These are phyloP conservation scores for Rhizopus delemar DNA, from an alignment of 371 early-diverging fungal species.

Conservation along the genomic window DNA sequence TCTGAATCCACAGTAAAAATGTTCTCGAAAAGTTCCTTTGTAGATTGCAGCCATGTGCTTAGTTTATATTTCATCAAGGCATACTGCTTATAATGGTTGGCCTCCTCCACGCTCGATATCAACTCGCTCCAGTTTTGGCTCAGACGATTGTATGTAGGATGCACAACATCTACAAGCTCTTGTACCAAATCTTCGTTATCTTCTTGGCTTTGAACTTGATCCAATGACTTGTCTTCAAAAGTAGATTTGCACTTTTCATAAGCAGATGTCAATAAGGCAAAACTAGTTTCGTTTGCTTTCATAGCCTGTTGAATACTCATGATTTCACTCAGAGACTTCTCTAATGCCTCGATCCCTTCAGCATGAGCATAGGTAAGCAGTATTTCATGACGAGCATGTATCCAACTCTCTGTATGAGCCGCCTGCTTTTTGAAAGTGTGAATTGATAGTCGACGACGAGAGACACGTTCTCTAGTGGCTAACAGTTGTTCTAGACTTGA, in stretches of 20 bases:
- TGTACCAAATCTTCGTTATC: constrained; percentile 5
- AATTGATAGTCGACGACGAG: constrained; percentile 35
- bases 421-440: constrained; percentile 37
- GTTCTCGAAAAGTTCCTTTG: background rate
- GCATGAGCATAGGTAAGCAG: constrained; percentile 4
- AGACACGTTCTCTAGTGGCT: constrained; percentile 42
- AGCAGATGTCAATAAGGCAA: constrained; percentile 16
- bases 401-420: constrained; percentile 34
- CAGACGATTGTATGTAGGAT: constrained; percentile 24
- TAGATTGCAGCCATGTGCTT: background rate
- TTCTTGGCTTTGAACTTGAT: constrained; percentile 18
- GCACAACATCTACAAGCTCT: constrained; percentile 8
- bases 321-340: constrained; percentile 25
- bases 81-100: background rate
- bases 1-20: background rate
- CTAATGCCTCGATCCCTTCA: constrained; percentile 6
- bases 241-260: constrained; percentile 31
- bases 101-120: background rate
- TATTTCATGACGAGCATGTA: constrained; percentile 20
- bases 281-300: constrained; percentile 28
- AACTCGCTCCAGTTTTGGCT: constrained; percentile 19
- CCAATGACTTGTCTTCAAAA: constrained; percentile 21
- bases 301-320: constrained; percentile 35
- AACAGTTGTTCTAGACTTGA: constrained; percentile 32
- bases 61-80: background rate